phyloP scores from a whole-genome alignment of 1,284 basidiomycete species.

The Heterobasidion irregulare region DNA sequence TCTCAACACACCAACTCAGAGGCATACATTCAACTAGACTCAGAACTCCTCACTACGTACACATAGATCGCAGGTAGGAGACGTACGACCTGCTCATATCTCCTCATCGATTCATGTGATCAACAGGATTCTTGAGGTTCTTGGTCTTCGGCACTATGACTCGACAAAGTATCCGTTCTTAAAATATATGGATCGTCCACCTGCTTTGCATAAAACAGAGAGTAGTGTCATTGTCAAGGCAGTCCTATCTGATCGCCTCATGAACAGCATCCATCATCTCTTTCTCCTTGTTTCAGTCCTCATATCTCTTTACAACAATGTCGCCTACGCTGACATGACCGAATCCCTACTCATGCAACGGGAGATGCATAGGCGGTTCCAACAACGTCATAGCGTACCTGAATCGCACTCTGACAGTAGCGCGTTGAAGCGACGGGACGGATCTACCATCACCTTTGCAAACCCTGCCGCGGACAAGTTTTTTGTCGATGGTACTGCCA shows the following conservation, averaged over 20 bases:
- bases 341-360: background rate
- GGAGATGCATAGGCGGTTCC: background rate
- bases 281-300: background rate
- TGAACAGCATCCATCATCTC: background rate
- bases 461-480: conserved; percentile 6
- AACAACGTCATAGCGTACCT: background rate
- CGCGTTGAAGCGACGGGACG: background rate
- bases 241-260: background rate
- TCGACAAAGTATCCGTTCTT: no score
- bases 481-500: conserved; percentile 5
- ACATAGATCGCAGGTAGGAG: no score
- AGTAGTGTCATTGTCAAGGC: no score
- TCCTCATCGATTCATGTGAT: no score
- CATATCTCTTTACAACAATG: background rate
- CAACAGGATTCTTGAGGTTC: no score
- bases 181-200: no score
- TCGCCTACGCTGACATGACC: background rate
- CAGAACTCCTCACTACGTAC: no score
- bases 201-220: no score
- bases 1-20: no score
- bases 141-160: no score
- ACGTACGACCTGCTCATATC: no score
- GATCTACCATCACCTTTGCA: background rate
- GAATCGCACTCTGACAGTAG: background rate
- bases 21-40: no score